Evolutionary conservation across 2,329 filamentous ascomycete genomes (phyloP), one percentile per base, ranked within the genome.

Genomic region (Alternaria sp.): DNA sequence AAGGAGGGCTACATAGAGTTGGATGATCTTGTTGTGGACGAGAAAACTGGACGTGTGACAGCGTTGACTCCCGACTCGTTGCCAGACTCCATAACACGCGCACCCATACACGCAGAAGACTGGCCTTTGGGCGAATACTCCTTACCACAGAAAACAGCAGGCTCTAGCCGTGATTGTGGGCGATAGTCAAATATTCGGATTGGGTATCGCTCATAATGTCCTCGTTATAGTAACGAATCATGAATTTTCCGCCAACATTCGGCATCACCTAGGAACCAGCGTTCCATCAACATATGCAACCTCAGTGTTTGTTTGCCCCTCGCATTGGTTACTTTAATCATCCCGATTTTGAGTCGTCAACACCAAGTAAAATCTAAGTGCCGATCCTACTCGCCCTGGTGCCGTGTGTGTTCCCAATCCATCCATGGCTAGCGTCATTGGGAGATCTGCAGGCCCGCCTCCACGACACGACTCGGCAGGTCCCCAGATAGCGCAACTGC

Each of bases 1-100:
- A 49, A 49, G 28, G 28, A 49, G n/a, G 45, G 11, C 5, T 49
- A 34, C 45, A 49, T 49, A 22, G 45, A 49, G 45, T 22, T 49
- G 28, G 28, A 49, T 12, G 28, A 49, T 34, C 28, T 49, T 20
- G 20, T 49, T 6, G 45, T 49, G 7, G 45, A 49, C 28, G 45
- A 49, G 28, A 49, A 49, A 18, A 49, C 45, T 22, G 45, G 45
- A 22, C 30, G 45, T 11, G 28, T 49, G 22, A 32, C 45, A 32
- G 45, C 45, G 5, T 30, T 20, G 30, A 49, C 45, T 16, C 45
- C 45, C 7, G 45, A 49, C 6, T 49, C 45, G 20, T 34, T 49
- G 45, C 45, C 45, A 34, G 45, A 49, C 27, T 49, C 45, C 12
- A 34, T 49, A 28, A 18, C 45, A 34, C 20, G 45, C 27, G 45